Evolutionary conservation across 2,329 filamentous ascomycete genomes (phyloP).

Genomic region (Cercospora zeina): DNA sequence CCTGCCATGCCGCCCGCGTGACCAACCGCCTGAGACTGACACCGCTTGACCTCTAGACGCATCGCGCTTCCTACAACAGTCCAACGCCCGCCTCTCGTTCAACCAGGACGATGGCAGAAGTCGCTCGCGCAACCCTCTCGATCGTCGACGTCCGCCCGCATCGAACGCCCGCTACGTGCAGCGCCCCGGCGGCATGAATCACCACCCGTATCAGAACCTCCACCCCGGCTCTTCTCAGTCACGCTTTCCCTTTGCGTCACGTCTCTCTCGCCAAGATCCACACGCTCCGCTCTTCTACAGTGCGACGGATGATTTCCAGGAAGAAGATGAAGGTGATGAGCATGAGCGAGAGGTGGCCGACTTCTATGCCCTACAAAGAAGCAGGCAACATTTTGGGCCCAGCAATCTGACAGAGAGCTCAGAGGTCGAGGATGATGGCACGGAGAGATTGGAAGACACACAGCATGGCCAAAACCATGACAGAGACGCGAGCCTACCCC

Average conservation of each 20-base stretch:
- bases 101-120: constrained; percentile 44
- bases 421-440: constrained; percentile 69
- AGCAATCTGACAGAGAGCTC: constrained; percentile 82
- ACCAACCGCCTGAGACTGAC: constrained; percentile 39
- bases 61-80: constrained; percentile 93
- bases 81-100: constrained; percentile 83
- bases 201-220: constrained; percentile 69
- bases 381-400: constrained; percentile 81
- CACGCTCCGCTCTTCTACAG: constrained; percentile 95
- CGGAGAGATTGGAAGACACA: constrained; percentile 45
- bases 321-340: constrained; percentile 70
- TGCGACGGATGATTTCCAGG: constrained; percentile 82
- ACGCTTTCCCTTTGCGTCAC: constrained; percentile 76
- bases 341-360: constrained; percentile 84
- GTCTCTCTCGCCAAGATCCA: constrained; percentile 63
- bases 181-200: constrained; percentile 57
- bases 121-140: constrained; percentile 52
- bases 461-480: constrained; percentile 42
- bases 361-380: constrained; percentile 86
- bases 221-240: constrained; percentile 65
- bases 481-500: constrained; percentile 43
- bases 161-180: constrained; percentile 51
- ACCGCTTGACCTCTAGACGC: constrained; percentile 65
- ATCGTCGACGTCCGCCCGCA: constrained; percentile 46
- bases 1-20: constrained; percentile 42